Base-by-base conservation (phyloP, 192 early-diverging fungal genomes). In the Podila clonocystis region DNA sequence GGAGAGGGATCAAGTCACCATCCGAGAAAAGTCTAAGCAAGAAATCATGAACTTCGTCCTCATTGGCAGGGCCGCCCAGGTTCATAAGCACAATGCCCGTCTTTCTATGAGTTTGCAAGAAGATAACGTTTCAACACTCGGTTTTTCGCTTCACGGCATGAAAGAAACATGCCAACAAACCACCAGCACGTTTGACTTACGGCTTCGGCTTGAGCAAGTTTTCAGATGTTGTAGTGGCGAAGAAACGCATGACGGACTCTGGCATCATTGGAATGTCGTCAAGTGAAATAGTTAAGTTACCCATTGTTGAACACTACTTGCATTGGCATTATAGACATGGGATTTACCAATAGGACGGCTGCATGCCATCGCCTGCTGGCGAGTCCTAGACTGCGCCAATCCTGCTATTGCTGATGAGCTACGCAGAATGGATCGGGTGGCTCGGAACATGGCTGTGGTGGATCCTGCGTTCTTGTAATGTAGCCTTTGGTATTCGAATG, bases 31-130 rank as follows among this genome's bases (percentile, higher is more conserved):
- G 89, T 70, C 91, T 89, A 72, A 73, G 67, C 33, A 99, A 87
- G 83, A 97, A 99, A 57, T 87, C 88, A 26, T 92, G 82, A 13
- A 99, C 97, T 49, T 92, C 89, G 28, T 88, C 85, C 65, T 94
- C 83, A 5, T 85, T 94, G 34, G 86, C 82, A 11, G 97, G 96
- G 0, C 97, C 97, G 38, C 97, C 97, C 89, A 99, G 91, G 84
- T 99, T 99, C 86, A 96, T 95, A 63, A 99, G 83, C 13, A 97
- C 82, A 65, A 99, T 87, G 34, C 91, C 97, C 2, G 96, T 96
- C 30, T 79, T 79, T 41, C 75, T 78, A 63, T 5, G 20, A 59
- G 20, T 24, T 48, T 63, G 1, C 41, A 45, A 34, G 49, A 20
- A 11, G 38, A n/a, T 33, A 31, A 30, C 2, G 38, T 7, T 30